phyloP scores from a whole-genome alignment of 768 basidiomycete genomes.

The Pleurotus pulmonarius region DNA sequence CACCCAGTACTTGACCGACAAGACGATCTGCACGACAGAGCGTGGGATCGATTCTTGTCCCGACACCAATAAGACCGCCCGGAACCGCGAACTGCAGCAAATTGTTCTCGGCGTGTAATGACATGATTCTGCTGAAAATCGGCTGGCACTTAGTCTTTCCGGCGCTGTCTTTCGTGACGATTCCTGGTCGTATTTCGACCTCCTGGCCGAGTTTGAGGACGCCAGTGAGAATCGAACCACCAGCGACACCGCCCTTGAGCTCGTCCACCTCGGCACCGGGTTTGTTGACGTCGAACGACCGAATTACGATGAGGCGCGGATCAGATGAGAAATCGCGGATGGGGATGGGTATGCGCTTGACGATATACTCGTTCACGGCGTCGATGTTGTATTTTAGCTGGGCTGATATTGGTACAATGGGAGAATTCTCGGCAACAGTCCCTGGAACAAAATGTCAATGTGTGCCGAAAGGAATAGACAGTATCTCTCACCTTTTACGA shows the following conservation, averaged over 20 bases:
- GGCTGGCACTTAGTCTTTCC: slow-evolving; percentile 92
- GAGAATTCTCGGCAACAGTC: slow-evolving; percentile 94
- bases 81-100: slow-evolving; percentile 93
- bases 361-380: slow-evolving; percentile 98
- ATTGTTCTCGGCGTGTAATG: slow-evolving; percentile 93
- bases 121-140: slow-evolving; percentile 87
- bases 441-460: slow-evolving; percentile 41
- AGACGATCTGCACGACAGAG: slow-evolving; percentile 95
- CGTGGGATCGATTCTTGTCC: slow-evolving; percentile 94
- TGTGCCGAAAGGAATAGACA: too few species aligned
- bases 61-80: slow-evolving; percentile 97
- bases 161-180: slow-evolving; percentile 91
- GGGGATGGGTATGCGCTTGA: slow-evolving; percentile 93
- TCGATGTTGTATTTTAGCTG: slow-evolving; percentile 99
- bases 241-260: slow-evolving; percentile 96
- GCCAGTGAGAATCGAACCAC: slow-evolving; percentile 92
- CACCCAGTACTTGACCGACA: slow-evolving; percentile 94
- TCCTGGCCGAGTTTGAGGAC: slow-evolving; percentile 87
- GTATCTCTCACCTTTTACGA: slow-evolving; percentile 78
- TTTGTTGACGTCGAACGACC: slow-evolving; percentile 99
- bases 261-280: slow-evolving; percentile 97
- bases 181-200: slow-evolving; percentile 95
- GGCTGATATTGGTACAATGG: slow-evolving; percentile 98
- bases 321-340: slow-evolving; percentile 88
- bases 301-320: slow-evolving; percentile 95